Base-by-base conservation (phyloP, 208 protist species). In the Trypanosoma lewisi region DNA sequence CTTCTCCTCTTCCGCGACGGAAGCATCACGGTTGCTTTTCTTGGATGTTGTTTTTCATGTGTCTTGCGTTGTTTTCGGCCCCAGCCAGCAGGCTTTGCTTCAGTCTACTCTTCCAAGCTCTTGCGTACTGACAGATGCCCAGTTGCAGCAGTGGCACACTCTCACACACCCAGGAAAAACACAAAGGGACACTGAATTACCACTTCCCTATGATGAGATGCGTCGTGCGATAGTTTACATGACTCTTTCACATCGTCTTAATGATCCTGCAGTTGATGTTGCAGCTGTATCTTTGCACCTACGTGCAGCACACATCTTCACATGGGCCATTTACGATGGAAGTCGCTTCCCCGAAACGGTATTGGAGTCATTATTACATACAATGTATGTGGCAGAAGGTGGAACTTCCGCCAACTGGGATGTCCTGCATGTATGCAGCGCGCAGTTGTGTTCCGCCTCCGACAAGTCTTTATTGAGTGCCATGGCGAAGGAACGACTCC, bases 21-120 rank as follows among this genome's bases (percentile, higher is more conserved):
- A 85, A 25, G 54, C 44, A 31, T 54, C 82, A 48, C 82, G 70
- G 3, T 45, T 75, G 19, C 57, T 88, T 45, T 73, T 81, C 9
- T 69, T 91, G 12, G 87, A 94, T 51, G 82, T 77, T 31, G 63
- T 94, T 21, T 85, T 77, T 28, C 70, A 71, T 45, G 80, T 91
- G 6, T 78, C 81, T 7, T 68, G 80, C 47, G 72, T 70, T 55
- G 67, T 90, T 19, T 87, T 82, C 56, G 66, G 79, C 42, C 31
- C 57, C 37, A 33, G 61, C 8, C 50, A 61, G 19, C 65, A 67
- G 21, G 23, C 47, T 2, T 23, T 65, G 23, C 21, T 44, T n/a
- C 6, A 33, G 16, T 51, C 37, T 19, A 33, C n/a, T 8, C 8
- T 58, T 5, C 63, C 62, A 31, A 37, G 37, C 9, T 49, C 34